Evolutionary conservation across 495 filamentous ascomycete species (phyloP).

Genomic region (Sordaria brevicollis): DNA sequence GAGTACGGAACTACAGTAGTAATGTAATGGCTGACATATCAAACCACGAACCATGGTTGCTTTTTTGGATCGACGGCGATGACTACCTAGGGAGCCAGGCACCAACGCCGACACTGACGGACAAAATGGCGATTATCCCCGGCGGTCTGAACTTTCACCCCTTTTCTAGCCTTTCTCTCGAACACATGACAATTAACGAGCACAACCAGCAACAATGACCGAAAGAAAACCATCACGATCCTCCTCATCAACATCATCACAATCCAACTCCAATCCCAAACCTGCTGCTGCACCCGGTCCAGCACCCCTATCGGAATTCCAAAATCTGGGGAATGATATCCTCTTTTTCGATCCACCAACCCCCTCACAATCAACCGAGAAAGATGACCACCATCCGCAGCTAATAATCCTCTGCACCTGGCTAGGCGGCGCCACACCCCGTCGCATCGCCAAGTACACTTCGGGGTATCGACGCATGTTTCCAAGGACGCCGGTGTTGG

Average conservation of each 20-base stretch:
- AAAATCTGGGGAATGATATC: neutral
- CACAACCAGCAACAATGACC: neutral
- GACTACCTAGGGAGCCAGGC: no score
- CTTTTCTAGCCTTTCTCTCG: neutral
- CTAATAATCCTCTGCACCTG: conserved; percentile 36
- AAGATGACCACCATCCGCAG: neutral
- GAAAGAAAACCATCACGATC: neutral
- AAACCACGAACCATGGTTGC: neutral
- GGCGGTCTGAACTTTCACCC: neutral
- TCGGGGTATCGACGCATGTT: conserved; percentile 28
- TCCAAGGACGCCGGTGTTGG: conserved; percentile 27
- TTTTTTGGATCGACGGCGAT: neutral
- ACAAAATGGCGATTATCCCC: neutral
- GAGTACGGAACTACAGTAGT: neutral
- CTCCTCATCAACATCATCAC: neutral
- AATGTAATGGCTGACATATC: neutral
- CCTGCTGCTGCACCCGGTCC: neutral
- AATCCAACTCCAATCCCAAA: neutral
- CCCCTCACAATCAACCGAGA: neutral
- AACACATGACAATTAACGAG: no score
- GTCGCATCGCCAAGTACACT: conserved; percentile 36
- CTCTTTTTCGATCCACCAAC: neutral
- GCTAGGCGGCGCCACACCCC: conserved; percentile 27
- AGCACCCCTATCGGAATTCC: neutral
- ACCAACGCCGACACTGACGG: neutral